phyloP scores from a whole-genome alignment of 2,329 filamentous ascomycete genomes.

The Periconia sp. region DNA sequence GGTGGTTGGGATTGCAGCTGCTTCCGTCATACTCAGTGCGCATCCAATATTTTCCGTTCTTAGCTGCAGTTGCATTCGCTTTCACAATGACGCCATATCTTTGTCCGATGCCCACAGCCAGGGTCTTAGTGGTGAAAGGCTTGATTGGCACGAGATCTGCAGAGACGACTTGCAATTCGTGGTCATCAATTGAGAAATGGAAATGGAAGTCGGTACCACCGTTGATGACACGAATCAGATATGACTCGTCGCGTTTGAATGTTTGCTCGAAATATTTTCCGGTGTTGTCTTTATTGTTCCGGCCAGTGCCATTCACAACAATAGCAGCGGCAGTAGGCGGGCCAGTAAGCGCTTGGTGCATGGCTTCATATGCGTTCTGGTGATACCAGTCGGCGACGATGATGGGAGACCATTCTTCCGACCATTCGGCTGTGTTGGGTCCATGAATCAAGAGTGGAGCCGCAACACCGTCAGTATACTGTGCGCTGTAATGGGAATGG shows the following conservation, averaged over 20 bases:
- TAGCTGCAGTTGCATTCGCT: conserved; percentile 39
- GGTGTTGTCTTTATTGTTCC: conserved; percentile 8
- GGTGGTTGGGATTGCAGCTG: conserved; percentile 8
- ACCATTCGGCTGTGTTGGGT: conserved; percentile 19
- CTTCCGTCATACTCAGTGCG: conserved; percentile 33
- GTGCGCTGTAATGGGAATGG: conserved; percentile 47
- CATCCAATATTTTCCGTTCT: conserved; percentile 51
- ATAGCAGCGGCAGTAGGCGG: conserved; percentile 16
- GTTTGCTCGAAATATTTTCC: conserved; percentile 21
- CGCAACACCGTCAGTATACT: conserved; percentile 47
- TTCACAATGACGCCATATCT: conserved; percentile 52
- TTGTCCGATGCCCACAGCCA: conserved; percentile 49
- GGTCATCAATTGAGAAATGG: conserved; percentile 46
- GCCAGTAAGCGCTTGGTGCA: conserved; percentile 10
- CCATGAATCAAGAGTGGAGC: conserved; percentile 34
- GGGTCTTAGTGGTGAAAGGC: conserved; percentile 40
- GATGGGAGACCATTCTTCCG: conserved; percentile 22
- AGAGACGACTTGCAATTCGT: conserved; percentile 45
- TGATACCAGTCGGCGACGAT: conserved; percentile 29
- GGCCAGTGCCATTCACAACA: conserved; percentile 21
- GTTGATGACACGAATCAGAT: conserved; percentile 29
- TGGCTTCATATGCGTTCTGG: conserved; percentile 16
- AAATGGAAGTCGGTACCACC: conserved; percentile 23
- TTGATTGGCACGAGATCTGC: conserved; percentile 41
- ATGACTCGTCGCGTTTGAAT: conserved; percentile 34